phyloP scores from a whole-genome alignment of 768 basidiomycete genomes.

The Lactarius evosmus region DNA sequence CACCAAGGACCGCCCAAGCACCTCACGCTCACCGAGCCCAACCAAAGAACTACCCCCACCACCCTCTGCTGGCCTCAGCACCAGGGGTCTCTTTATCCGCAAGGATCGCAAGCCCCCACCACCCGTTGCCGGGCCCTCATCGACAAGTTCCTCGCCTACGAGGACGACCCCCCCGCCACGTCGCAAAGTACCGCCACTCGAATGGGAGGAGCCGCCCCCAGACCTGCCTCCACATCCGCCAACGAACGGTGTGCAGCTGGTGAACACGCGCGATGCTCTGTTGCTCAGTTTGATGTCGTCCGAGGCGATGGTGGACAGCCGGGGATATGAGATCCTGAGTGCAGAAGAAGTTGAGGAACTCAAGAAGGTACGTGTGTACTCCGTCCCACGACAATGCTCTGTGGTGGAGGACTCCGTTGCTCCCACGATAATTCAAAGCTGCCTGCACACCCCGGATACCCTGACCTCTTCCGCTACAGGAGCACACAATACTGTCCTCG shows the following conservation, averaged over 20 bases:
- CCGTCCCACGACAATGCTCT: slow-evolving; percentile 29
- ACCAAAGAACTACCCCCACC: slow-evolving; percentile 21
- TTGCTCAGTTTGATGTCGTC: slow-evolving; percentile 87
- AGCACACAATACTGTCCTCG: slow-evolving; percentile 65
- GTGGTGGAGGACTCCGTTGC: no score
- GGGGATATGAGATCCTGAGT: slow-evolving; percentile 71
- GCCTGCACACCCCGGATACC: background rate
- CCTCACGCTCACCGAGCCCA: slow-evolving; percentile 29
- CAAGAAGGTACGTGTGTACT: slow-evolving; percentile 59
- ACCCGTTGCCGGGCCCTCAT: slow-evolving; percentile 33
- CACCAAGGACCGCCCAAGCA: background rate
- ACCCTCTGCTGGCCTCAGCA: slow-evolving; percentile 14
- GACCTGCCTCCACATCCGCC: background rate
- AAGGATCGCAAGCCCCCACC: slow-evolving; percentile 29
- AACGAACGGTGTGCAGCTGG: slow-evolving; percentile 21
- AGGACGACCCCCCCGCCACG: slow-evolving; percentile 9
- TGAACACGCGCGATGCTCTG: slow-evolving; percentile 75
- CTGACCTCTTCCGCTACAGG: slow-evolving; percentile 45
- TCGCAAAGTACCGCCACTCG: slow-evolving; percentile 17
- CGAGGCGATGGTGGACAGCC: slow-evolving; percentile 91
- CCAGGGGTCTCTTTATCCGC: slow-evolving; percentile 29
- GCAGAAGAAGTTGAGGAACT: slow-evolving; percentile 69
- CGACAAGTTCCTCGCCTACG: slow-evolving; percentile 28
- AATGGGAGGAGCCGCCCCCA: background rate
- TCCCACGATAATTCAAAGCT: no score